These are phyloP conservation scores for Lactarius vividus DNA, from an alignment of 768 basidiomycete genomes.

Conservation along the genomic window DNA sequence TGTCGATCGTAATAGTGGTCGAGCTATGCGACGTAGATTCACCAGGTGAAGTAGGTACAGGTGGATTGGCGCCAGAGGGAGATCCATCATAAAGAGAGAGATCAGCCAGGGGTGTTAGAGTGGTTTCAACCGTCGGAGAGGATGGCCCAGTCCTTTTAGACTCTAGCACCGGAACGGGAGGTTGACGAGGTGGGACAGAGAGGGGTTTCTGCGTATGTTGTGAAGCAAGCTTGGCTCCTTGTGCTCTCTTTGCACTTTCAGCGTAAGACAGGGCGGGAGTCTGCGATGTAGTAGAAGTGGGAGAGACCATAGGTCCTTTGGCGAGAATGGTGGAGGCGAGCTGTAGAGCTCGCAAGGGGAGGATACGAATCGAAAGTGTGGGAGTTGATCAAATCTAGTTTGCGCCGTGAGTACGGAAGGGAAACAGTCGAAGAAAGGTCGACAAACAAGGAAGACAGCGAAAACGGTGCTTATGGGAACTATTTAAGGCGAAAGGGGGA, in stretches of 20 bases:
- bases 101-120: slow-evolving; percentile 7
- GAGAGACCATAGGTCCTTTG: slow-evolving; percentile 33
- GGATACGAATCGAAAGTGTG: slow-evolving; percentile 17
- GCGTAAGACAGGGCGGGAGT: slow-evolving; percentile 52
- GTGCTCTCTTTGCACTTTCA: slow-evolving; percentile 40
- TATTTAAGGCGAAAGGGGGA: neutral
- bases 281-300: slow-evolving; percentile 33
- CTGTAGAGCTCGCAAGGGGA: slow-evolving; percentile 29
- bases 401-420: slow-evolving; percentile 7
- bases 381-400: slow-evolving; percentile 20
- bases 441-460: neutral
- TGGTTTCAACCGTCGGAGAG: slow-evolving; percentile 9
- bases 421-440: neutral
- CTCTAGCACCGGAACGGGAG: slow-evolving; percentile 10
- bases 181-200: slow-evolving; percentile 19
- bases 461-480: neutral
- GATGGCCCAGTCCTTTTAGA: slow-evolving; percentile 7
- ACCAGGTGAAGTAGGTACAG: slow-evolving; percentile 1
- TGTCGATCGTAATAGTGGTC: slow-evolving; percentile 1
- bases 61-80: slow-evolving; percentile 2
- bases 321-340: slow-evolving; percentile 31
- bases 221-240: slow-evolving; percentile 32
- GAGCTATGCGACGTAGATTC: slow-evolving; percentile 12
- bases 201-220: slow-evolving; percentile 21
- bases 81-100: slow-evolving; percentile 19